Conservation (phyloP, 176 grass and related monocot genomes). For the Cenchrus fungigraminus region DNA sequence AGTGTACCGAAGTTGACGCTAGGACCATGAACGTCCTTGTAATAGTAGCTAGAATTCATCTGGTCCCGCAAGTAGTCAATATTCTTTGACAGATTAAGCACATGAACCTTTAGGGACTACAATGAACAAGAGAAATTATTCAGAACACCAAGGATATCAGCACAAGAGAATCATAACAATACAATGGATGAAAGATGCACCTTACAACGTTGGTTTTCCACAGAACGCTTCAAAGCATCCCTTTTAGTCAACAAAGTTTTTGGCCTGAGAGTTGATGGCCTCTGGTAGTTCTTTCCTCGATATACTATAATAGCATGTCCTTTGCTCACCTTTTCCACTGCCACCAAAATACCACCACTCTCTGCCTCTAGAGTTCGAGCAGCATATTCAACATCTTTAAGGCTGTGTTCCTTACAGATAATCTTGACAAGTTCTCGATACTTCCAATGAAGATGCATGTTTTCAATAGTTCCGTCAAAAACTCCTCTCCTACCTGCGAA, state of each 20-base stretch:
- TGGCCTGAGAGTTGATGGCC: slow-evolving; percentile 74
- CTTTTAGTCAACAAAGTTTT: slow-evolving; percentile 75
- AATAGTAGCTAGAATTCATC: slow-evolving; percentile 38
- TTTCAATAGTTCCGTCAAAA: slow-evolving; percentile 94
- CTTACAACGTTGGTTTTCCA: slow-evolving; percentile 80
- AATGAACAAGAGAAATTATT: slow-evolving; percentile 43
- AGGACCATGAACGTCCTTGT: slow-evolving; percentile 5
- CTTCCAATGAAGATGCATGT: slow-evolving; percentile 98
- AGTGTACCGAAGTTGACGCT: slow-evolving; percentile 25
- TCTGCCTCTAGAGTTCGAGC: slow-evolving; percentile 79
- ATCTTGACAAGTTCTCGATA: slow-evolving; percentile 92
- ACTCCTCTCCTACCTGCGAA: slow-evolving; percentile 85
- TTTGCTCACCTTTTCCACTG: slow-evolving; percentile 88
- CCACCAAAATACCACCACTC: slow-evolving; percentile 94
- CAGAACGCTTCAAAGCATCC: slow-evolving; percentile 76
- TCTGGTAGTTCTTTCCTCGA: slow-evolving; percentile 88
- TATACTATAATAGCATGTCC: slow-evolving; percentile 93
- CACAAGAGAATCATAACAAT: slow-evolving; percentile 18
- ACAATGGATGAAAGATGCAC: slow-evolving; percentile 42
- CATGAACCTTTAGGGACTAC: slow-evolving; percentile 94
- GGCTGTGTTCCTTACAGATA: slow-evolving; percentile 79
- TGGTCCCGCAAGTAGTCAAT: slow-evolving; percentile 69
- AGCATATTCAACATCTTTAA: slow-evolving; percentile 63
- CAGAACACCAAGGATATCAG: slow-evolving; percentile 17
- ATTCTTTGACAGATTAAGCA: slow-evolving; percentile 79